Evolutionary conservation across 345 rosid genomes (phyloP).

Genomic region (Citrus cavaleriei): DNA sequence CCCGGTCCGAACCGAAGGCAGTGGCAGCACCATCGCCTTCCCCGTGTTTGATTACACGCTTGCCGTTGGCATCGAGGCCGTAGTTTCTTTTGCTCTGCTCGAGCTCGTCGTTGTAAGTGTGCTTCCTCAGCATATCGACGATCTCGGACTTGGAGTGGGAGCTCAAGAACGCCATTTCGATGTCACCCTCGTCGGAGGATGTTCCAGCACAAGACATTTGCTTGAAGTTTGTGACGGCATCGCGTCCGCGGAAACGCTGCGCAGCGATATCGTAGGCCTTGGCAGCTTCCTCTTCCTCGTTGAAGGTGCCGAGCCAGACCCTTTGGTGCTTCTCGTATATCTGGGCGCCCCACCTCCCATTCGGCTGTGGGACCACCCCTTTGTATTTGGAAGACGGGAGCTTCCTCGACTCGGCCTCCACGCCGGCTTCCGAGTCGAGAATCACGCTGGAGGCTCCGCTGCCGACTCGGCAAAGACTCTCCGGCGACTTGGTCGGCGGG

Average conservation of each 20-base stretch:
- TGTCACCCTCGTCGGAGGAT: slow-evolving; percentile 26
- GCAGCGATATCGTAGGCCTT: slow-evolving; percentile 81
- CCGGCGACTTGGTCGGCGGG: slow-evolving; percentile 25
- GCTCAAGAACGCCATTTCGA: slow-evolving; percentile 50
- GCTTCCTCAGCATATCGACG: slow-evolving; percentile 89
- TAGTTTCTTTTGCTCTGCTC: slow-evolving; percentile 61
- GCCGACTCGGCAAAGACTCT: slow-evolving; percentile 48
- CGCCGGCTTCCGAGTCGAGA: slow-evolving; percentile 52
- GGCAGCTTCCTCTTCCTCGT: slow-evolving; percentile 79
- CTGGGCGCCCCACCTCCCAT: slow-evolving; percentile 97
- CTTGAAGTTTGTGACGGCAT: slow-evolving; percentile 73
- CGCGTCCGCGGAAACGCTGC: slow-evolving; percentile 80
- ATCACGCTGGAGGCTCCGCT: slow-evolving; percentile 59
- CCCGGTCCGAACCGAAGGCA: slow-evolving; percentile 5
- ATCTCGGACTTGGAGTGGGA: slow-evolving; percentile 81
- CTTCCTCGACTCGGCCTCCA: slow-evolving; percentile 78
- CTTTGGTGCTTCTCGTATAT: slow-evolving; percentile 95
- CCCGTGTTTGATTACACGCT: slow-evolving; percentile 14
- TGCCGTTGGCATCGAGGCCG: slow-evolving; percentile 24
- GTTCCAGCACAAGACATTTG: slow-evolving; percentile 11
- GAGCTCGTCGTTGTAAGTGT: slow-evolving; percentile 69
- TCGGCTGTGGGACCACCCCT: slow-evolving; percentile 97
- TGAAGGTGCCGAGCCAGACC: slow-evolving; percentile 93
- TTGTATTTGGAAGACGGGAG: slow-evolving; percentile 85
- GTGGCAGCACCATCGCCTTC: background rate